Conservation (phyloP, 176 grass and related monocot species). For the Phyllostachys edulis region DNA sequence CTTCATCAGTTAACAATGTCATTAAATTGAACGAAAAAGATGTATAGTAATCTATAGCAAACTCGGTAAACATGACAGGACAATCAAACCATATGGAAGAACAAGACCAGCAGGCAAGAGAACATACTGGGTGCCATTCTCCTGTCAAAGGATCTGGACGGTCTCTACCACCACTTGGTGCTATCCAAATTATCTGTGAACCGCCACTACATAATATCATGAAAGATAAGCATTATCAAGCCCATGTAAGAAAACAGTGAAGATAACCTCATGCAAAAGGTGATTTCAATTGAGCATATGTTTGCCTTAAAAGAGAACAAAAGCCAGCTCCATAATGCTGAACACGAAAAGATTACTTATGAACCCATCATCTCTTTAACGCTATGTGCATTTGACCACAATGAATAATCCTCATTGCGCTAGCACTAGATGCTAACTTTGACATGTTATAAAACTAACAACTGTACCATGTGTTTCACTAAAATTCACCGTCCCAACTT, state of each 20-base stretch:
- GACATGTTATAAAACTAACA: conserved; percentile 5
- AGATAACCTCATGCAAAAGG: neutral
- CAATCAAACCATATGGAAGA: conserved; percentile 30
- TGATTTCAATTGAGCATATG: neutral
- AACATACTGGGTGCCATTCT: conserved; percentile 87
- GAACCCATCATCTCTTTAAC: neutral
- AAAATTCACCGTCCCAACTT: neutral
- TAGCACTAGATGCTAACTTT: conserved; percentile 9
- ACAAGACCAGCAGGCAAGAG: conserved; percentile 28
- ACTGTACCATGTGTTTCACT: neutral
- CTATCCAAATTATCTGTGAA: conserved; percentile 98
- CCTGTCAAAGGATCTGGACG: conserved; percentile 70
- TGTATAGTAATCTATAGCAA: neutral
- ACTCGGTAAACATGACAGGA: neutral
- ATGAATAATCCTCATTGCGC: neutral
- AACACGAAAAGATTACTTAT: conserved; percentile 4
- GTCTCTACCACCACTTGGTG: conserved; percentile 96
- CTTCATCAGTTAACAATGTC: neutral
- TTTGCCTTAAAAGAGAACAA: conserved; percentile 2
- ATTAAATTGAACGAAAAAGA: conserved; percentile 21
- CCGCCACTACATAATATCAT: conserved; percentile 49
- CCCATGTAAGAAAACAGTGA: neutral
- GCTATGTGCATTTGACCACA: conserved; percentile 5
- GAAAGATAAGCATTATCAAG: conserved; percentile 32
- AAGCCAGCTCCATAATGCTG: conserved; percentile 9